Evolutionary conservation across 169 alveolate species (phyloP).

Genomic region (Babesia divergens): DNA sequence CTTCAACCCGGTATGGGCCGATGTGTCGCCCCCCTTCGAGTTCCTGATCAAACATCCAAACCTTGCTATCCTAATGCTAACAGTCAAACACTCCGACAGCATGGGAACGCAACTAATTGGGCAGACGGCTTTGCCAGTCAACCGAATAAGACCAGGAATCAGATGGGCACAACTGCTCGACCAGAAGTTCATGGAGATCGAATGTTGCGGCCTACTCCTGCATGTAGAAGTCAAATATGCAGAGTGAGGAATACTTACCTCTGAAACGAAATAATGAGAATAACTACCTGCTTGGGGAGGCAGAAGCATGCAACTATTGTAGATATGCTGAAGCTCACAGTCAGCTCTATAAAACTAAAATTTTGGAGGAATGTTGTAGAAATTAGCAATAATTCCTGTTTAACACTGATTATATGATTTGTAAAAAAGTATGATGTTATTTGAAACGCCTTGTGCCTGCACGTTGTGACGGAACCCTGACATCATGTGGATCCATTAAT

Average conservation of each 20-base stretch:
- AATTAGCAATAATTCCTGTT: too few relatives aligned
- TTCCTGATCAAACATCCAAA: slow-evolving; percentile 41
- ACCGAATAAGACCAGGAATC: slow-evolving; percentile 73
- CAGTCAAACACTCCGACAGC: slow-evolving; percentile 55
- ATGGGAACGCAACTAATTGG: slow-evolving; percentile 45
- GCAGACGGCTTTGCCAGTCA: slow-evolving; percentile 64
- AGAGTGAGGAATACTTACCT: not conserved
- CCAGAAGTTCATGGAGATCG: slow-evolving; percentile 69
- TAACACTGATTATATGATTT: too few relatives aligned
- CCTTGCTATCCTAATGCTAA: slow-evolving; percentile 35
- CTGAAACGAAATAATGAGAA: too few relatives aligned
- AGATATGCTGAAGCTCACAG: too few relatives aligned
- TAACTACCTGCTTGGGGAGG: too few relatives aligned
- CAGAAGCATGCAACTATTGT: too few relatives aligned
- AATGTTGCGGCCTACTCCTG: slow-evolving; percentile 75
- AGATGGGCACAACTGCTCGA: slow-evolving; percentile 83
- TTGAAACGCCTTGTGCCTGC: too few relatives aligned
- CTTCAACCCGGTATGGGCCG: slow-evolving; percentile 65
- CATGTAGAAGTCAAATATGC: slow-evolving; percentile 56
- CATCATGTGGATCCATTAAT: too few relatives aligned
- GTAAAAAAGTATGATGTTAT: too few relatives aligned
- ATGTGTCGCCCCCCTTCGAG: slow-evolving; percentile 50
- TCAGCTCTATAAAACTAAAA: too few relatives aligned
- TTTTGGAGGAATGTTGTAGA: too few relatives aligned
- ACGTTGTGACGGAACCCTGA: too few relatives aligned